Conservation (phyloP, 2,329 filamentous ascomycete genomes). For the Cladosporium sphaerospermum region DNA sequence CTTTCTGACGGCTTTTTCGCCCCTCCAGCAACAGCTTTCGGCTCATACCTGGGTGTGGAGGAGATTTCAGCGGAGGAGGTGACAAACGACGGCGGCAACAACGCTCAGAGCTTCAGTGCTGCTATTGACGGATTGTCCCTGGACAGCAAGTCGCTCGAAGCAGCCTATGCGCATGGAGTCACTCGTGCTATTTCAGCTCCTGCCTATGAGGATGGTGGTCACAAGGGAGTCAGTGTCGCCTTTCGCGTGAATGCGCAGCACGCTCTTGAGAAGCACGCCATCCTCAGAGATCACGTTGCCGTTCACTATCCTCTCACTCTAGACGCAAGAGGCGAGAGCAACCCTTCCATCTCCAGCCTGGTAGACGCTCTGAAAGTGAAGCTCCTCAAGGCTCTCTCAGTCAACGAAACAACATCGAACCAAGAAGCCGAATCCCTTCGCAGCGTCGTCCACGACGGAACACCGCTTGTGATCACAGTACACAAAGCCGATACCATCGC, state of each 20-base stretch:
- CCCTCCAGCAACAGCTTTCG: conserved; percentile 55
- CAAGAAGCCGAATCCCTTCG: conserved; percentile 33
- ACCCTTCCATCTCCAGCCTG: conserved; percentile 48
- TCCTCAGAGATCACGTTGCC: conserved; percentile 35
- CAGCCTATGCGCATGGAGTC: conserved; percentile 34
- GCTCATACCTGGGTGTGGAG: conserved; percentile 54
- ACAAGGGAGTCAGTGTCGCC: conserved; percentile 33
- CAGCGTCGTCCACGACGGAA: conserved; percentile 47
- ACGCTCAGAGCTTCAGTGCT: conserved; percentile 48
- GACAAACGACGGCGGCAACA: conserved; percentile 46
- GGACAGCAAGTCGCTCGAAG: conserved; percentile 34
- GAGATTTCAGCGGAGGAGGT: conserved; percentile 54
- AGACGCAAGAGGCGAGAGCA: conserved; percentile 39
- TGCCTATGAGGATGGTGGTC: conserved; percentile 23
- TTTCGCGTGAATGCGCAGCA: conserved; percentile 33
- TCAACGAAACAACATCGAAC: conserved; percentile 28
- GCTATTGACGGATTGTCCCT: conserved; percentile 44
- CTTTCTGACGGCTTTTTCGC: conserved; percentile 57
- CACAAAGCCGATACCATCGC: conserved; percentile 61
- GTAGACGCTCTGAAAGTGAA: conserved; percentile 49
- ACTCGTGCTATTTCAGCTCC: conserved; percentile 35
- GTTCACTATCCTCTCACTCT: conserved; percentile 48
- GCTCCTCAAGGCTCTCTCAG: conserved; percentile 47
- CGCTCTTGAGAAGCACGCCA: conserved; percentile 27
- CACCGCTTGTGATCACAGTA: conserved; percentile 52